phyloP scores from a whole-genome alignment of 108 stramenopile genomes.

The Cyclotella kingstonii region DNA sequence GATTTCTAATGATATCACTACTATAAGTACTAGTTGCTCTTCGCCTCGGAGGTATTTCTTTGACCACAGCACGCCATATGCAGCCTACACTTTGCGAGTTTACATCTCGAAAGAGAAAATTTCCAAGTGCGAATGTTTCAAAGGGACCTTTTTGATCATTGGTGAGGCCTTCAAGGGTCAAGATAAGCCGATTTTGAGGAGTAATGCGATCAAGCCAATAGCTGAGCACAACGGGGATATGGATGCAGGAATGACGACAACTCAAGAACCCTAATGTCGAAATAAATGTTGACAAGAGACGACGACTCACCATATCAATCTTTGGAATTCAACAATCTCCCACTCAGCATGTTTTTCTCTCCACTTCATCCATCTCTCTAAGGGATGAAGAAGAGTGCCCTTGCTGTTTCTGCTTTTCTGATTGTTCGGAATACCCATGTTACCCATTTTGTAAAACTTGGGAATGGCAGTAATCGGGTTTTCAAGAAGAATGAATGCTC shows the following conservation, averaged over 20 bases:
- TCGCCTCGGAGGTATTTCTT: no score
- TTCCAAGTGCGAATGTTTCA: not conserved
- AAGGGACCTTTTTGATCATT: not conserved
- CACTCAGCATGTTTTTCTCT: not conserved
- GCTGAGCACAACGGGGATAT: not conserved
- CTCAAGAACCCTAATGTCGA: not conserved
- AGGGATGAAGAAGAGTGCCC: not conserved
- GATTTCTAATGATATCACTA: no score
- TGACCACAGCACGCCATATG: no score
- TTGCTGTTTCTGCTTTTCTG: no score
- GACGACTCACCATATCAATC: slow-evolving; percentile 3
- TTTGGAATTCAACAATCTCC: not conserved
- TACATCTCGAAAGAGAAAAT: not conserved
- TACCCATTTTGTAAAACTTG: no score
- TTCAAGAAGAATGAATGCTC: slow-evolving; percentile 1
- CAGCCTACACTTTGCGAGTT: not conserved
- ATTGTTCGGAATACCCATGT: no score
- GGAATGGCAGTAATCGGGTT: not conserved
- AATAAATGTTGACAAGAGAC: not conserved
- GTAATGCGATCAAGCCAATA: slow-evolving; percentile 7
- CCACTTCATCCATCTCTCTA: not conserved
- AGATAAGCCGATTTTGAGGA: not conserved
- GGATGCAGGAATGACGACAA: not conserved
- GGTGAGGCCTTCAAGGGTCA: not conserved
- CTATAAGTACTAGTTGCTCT: no score